Evolutionary conservation across 1,284 basidiomycete genomes (phyloP).

Genomic region (Cryptococcus maquisensis): DNA sequence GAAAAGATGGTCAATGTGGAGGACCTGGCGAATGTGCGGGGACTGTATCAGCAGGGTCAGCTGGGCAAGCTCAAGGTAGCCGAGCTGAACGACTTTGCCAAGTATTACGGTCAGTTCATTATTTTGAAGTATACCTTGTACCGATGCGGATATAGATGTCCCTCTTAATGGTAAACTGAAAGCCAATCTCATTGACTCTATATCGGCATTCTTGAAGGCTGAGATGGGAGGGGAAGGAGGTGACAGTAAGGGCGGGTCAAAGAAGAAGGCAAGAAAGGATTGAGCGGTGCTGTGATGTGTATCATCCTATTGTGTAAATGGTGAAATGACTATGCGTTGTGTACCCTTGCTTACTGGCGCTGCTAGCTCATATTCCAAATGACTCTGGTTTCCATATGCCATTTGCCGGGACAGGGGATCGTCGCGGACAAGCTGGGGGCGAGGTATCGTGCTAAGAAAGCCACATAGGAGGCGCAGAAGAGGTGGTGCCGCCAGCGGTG

Average conservation of each 20-base stretch:
- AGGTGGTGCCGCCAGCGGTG: too few species aligned
- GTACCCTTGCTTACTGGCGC: too few species aligned
- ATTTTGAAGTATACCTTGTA: not conserved
- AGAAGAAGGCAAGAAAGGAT: constrained; percentile 17
- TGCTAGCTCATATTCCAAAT: too few species aligned
- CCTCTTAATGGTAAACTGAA: constrained; percentile 32
- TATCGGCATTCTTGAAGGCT: constrained; percentile 25
- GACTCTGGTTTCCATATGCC: too few species aligned
- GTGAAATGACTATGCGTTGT: too few species aligned
- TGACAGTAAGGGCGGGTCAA: constrained; percentile 12
- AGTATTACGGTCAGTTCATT: constrained; percentile 31
- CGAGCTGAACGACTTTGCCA: constrained; percentile 61
- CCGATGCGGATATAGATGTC: constrained; percentile 23
- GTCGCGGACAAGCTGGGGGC: too few species aligned
- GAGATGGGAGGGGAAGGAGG: too few species aligned
- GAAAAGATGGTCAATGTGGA: constrained; percentile 54
- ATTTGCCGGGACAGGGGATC: too few species aligned
- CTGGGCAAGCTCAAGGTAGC: constrained; percentile 67
- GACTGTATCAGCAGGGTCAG: constrained; percentile 57
- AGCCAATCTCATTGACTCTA: constrained; percentile 34
- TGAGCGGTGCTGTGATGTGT: too few species aligned
- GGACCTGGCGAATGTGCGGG: constrained; percentile 63
- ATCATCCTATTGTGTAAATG: too few species aligned
- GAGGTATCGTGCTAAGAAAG: too few species aligned
- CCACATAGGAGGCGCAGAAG: too few species aligned